Evolutionary conservation across 2,329 filamentous ascomycete species (phyloP).

Genomic region (Colletotrichum theobromicola): DNA sequence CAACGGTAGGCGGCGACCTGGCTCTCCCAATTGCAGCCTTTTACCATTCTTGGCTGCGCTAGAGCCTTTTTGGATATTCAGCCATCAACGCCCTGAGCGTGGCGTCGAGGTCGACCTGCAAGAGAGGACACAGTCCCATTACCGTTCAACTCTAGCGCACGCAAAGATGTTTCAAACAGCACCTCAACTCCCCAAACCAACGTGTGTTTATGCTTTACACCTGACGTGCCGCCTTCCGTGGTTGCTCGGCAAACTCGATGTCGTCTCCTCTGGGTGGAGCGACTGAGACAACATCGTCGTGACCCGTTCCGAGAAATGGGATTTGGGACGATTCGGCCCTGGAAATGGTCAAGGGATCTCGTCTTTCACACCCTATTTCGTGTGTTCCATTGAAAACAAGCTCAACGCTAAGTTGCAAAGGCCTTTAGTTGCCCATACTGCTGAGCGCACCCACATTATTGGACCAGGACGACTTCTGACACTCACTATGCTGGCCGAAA

Average conservation of each 20-base stretch:
- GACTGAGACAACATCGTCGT: background rate
- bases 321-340: background rate
- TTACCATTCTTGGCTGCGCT: background rate
- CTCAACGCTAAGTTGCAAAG: slow-evolving; percentile 10
- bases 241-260: background rate
- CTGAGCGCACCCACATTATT: background rate
- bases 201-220: background rate
- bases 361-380: background rate
- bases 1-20: background rate
- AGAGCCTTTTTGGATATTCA: background rate
- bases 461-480: background rate
- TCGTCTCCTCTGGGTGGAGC: background rate
- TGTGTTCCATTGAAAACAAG: slow-evolving; percentile 9
- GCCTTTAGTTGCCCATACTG: background rate
- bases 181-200: slow-evolving; percentile 1
- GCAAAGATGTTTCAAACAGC: slow-evolving; percentile 9
- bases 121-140: background rate
- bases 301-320: background rate
- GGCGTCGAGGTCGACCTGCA: background rate
- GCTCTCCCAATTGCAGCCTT: background rate
- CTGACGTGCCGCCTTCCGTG: background rate
- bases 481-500: background rate
- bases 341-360: background rate
- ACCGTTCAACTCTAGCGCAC: background rate
- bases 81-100: slow-evolving; percentile 5